Conservation (phyloP, 176 grass and related monocot genomes). For the Puccinellia tenuiflora region DNA sequence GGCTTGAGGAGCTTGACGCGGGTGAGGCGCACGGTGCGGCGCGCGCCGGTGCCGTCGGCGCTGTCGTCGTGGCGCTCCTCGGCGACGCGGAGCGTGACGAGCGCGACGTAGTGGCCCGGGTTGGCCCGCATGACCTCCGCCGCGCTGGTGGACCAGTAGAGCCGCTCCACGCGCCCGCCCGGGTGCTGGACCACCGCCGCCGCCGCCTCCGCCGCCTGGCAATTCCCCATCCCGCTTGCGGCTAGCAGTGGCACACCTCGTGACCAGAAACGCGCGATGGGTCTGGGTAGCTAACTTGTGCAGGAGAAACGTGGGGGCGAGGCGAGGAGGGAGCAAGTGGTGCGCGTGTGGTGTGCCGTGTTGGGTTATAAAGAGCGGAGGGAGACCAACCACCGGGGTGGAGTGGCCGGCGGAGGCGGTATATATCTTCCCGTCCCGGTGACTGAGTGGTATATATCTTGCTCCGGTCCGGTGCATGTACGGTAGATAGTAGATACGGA, state of each 20-base stretch:
- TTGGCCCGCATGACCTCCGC: slow-evolving; percentile 84
- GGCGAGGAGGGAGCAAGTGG: neutral
- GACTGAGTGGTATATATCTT: too few relatives aligned
- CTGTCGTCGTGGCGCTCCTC: slow-evolving; percentile 42
- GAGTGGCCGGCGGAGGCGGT: slow-evolving; percentile 18
- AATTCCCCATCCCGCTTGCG: slow-evolving; percentile 81
- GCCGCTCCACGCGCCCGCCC: slow-evolving; percentile 64
- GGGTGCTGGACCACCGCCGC: slow-evolving; percentile 77
- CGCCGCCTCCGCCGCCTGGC: slow-evolving; percentile 87
- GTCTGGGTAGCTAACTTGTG: neutral
- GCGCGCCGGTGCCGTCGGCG: slow-evolving; percentile 24
- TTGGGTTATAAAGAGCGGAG: neutral
- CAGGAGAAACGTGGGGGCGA: neutral
- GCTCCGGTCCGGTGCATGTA: neutral
- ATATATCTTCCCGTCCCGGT: slow-evolving; percentile 14
- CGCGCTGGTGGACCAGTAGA: slow-evolving; percentile 61
- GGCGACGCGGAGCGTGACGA: slow-evolving; percentile 66
- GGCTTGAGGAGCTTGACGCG: slow-evolving; percentile 91
- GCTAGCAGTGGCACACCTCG: neutral
- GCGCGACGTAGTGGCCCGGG: slow-evolving; percentile 89
- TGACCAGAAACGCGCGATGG: neutral
- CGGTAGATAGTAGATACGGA: neutral
- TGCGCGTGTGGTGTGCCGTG: neutral
- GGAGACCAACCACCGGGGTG: slow-evolving; percentile 3
- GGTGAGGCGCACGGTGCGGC: slow-evolving; percentile 57